Evolutionary conservation across 176 grass and related monocot species (phyloP).

Genomic region (Bonia amplexicaulis): DNA sequence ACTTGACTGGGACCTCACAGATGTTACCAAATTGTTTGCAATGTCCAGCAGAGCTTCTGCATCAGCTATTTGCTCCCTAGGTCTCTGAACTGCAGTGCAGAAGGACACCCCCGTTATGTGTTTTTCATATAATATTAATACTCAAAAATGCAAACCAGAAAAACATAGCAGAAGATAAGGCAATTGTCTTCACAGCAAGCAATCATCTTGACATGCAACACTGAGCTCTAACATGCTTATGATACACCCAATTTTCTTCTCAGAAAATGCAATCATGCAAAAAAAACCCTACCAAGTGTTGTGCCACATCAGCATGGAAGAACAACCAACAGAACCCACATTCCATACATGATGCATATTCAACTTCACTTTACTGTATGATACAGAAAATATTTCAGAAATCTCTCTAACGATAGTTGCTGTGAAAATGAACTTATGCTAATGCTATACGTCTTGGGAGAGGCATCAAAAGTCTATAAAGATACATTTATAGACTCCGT

Average conservation of each 20-base stretch:
- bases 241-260: background rate
- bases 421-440: background rate
- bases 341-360: background rate
- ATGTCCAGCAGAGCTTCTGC: conserved; percentile 89
- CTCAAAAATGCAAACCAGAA: background rate
- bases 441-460: background rate
- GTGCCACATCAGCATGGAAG: background rate
- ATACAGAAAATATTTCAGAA: background rate
- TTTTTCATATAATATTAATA: background rate
- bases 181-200: background rate
- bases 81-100: conserved; percentile 64
- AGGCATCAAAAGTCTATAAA: background rate
- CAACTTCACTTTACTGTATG: background rate
- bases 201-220: background rate
- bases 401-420: background rate
- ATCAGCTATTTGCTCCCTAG: conserved; percentile 92
- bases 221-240: background rate
- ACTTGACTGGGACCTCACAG: conserved; percentile 71
- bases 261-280: conserved; percentile 15
- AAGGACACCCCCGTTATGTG: background rate
- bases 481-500: background rate
- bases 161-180: background rate
- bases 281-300: background rate
- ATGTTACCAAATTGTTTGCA: conserved; percentile 65
- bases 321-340: background rate